These are phyloP conservation scores for Ambrosiella xylebori DNA, from an alignment of 2,329 filamentous ascomycete species.

Conservation along the genomic window DNA sequence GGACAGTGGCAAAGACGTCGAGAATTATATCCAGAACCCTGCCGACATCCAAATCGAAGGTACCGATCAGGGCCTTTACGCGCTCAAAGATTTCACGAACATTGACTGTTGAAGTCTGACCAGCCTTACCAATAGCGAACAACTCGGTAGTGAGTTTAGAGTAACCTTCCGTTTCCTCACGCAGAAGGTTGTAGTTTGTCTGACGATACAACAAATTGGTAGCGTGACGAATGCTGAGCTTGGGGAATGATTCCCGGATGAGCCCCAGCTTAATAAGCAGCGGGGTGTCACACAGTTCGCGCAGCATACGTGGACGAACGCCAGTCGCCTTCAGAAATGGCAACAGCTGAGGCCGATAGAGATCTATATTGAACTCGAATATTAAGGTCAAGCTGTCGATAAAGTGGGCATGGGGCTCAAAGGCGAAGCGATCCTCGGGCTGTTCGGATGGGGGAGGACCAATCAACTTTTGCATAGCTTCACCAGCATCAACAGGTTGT, in stretches of 20 bases:
- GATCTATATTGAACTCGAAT: slow-evolving; percentile 47
- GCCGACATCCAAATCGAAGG: slow-evolving; percentile 92
- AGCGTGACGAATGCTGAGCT: slow-evolving; percentile 70
- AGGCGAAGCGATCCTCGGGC: slow-evolving; percentile 31
- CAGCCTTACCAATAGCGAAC: slow-evolving; percentile 68
- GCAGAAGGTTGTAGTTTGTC: slow-evolving; percentile 86
- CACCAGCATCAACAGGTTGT: slow-evolving; percentile 50
- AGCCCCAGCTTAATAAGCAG: slow-evolving; percentile 61
- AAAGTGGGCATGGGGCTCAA: slow-evolving; percentile 55
- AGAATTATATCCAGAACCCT: slow-evolving; percentile 86
- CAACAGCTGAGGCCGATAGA: slow-evolving; percentile 35
- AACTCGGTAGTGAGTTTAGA: slow-evolving; percentile 92
- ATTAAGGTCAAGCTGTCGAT: slow-evolving; percentile 70
- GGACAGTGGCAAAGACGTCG: slow-evolving; percentile 82
- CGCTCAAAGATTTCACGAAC: slow-evolving; percentile 78
- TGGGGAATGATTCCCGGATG: slow-evolving; percentile 68
- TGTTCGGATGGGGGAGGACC: slow-evolving; percentile 35
- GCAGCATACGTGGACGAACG: slow-evolving; percentile 55
- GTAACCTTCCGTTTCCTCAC: slow-evolving; percentile 93
- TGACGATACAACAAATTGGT: slow-evolving; percentile 90
- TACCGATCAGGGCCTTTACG: slow-evolving; percentile 86
- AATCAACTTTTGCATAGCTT: slow-evolving; percentile 56
- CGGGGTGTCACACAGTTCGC: slow-evolving; percentile 64
- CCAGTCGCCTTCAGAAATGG: slow-evolving; percentile 55
- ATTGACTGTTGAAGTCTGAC: slow-evolving; percentile 54